phyloP scores from a whole-genome alignment of 1,139 yeast species.

The Scheffersomyces stambukii region DNA sequence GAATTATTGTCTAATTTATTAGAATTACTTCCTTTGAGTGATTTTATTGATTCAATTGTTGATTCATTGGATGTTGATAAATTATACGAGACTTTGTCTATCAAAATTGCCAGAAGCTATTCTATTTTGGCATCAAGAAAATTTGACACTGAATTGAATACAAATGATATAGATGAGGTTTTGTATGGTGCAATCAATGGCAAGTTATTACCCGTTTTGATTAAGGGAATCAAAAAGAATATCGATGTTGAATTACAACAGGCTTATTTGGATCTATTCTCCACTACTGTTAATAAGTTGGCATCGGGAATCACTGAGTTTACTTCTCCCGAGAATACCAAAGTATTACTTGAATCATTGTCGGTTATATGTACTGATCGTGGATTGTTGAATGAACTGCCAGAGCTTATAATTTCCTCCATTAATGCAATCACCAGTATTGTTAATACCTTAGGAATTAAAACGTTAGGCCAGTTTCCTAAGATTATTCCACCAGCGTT shows the following conservation, averaged over 20 bases:
- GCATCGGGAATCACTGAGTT: conserved; percentile 36
- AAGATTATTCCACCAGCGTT: conserved; percentile 76
- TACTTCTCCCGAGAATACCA: conserved; percentile 35
- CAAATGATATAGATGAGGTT: conserved; percentile 35
- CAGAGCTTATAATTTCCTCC: conserved; percentile 72
- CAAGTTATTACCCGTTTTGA: conserved; percentile 44
- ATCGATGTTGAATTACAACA: conserved; percentile 52
- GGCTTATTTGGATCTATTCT: conserved; percentile 66
- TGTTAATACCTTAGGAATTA: conserved; percentile 75
- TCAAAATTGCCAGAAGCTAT: conserved; percentile 47
- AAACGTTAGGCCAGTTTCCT: conserved; percentile 80
- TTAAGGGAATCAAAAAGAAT: conserved; percentile 38
- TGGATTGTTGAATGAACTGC: conserved; percentile 48
- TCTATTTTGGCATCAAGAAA: conserved; percentile 61
- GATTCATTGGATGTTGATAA: conserved; percentile 49
- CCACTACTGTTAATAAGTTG: conserved; percentile 60
- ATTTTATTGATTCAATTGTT: conserved; percentile 64
- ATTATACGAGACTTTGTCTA: conserved; percentile 28
- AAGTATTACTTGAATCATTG: conserved; percentile 46
- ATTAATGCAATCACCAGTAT: conserved; percentile 68
- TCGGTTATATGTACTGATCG: conserved; percentile 47
- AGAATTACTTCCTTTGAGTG: conserved; percentile 68
- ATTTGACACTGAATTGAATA: conserved; percentile 58
- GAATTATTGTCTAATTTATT: conserved; percentile 58
- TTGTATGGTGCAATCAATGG: conserved; percentile 39